Conservation (phyloP, 169 alveolate genomes). For the Eimeria brunetti region DNA sequence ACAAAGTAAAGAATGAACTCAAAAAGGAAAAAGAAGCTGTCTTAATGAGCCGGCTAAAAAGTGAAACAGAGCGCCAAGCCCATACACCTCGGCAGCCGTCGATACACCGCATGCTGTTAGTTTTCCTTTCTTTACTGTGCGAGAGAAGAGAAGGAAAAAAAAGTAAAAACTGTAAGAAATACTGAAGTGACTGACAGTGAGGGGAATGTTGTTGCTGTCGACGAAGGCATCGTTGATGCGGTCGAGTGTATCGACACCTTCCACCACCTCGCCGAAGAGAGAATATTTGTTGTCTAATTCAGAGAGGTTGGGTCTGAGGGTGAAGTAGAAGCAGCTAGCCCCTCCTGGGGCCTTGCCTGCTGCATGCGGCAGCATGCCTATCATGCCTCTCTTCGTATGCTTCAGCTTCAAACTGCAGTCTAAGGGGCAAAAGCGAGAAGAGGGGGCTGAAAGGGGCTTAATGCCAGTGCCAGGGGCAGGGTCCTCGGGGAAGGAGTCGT, state of each 20-base stretch:
- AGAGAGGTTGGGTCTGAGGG: conserved; percentile 86
- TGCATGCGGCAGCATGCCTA: conserved; percentile 72
- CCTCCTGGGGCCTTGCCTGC: conserved; percentile 36
- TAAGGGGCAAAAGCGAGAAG: conserved; percentile 64
- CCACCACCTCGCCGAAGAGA: conserved; percentile 93
- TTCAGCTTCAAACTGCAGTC: not conserved
- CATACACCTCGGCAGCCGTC: not conserved
- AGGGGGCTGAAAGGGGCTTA: not conserved
- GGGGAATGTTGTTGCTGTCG: conserved; percentile 91
- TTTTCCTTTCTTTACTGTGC: no score
- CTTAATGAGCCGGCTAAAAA: no score
- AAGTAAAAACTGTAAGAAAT: not conserved
- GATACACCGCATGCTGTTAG: no score
- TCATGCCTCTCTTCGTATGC: conserved; percentile 46
- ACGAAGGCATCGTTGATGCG: conserved; percentile 89
- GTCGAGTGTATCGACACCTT: conserved; percentile 86
- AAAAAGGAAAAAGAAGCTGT: not conserved
- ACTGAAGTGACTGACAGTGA: not conserved
- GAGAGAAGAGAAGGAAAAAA: not conserved
- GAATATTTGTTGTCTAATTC: conserved; percentile 89
- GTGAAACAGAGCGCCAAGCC: no score
- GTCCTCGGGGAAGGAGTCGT: not conserved
- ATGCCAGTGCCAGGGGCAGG: not conserved
- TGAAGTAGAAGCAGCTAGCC: conserved; percentile 91
- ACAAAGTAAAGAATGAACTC: no score